Evolutionary conservation across 129 eudicot species (phyloP).

Genomic region (Erigeron canadensis): DNA sequence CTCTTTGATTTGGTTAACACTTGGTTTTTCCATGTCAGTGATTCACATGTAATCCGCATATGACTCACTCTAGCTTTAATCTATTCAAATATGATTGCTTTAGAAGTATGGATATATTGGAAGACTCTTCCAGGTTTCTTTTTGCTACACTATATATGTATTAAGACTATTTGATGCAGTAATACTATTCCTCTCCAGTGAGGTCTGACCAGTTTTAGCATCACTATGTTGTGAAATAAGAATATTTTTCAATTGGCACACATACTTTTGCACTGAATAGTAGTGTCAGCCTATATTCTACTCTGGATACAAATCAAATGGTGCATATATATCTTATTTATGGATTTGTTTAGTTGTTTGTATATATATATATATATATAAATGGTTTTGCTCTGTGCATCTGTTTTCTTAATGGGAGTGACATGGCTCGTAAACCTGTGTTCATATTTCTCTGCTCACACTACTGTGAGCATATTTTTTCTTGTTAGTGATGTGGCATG

Average conservation of each 20-base stretch:
- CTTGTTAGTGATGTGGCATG: constrained; percentile 13
- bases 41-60: constrained; percentile 1
- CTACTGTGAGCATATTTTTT: constrained; percentile 15
- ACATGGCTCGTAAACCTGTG: background rate
- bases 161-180: constrained; percentile 2
- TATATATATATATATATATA: too few species aligned
- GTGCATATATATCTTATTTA: too few species aligned
- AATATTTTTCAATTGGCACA: background rate
- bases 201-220: too few species aligned
- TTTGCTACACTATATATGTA: too few species aligned
- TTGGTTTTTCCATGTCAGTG: background rate
- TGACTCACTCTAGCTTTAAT: background rate
- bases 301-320: constrained; percentile 10
- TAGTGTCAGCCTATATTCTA: background rate
- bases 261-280: background rate
- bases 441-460: constrained; percentile 7
- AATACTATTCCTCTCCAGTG: background rate
- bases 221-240: background rate
- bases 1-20: too few species aligned
- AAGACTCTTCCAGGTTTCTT: background rate
- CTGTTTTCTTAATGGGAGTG: background rate
- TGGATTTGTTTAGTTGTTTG: too few species aligned
- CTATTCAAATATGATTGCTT: background rate
- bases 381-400: background rate
- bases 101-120: background rate